Conservation (phyloP, 176 grass and related monocot species). For the Zoysia japonica region DNA sequence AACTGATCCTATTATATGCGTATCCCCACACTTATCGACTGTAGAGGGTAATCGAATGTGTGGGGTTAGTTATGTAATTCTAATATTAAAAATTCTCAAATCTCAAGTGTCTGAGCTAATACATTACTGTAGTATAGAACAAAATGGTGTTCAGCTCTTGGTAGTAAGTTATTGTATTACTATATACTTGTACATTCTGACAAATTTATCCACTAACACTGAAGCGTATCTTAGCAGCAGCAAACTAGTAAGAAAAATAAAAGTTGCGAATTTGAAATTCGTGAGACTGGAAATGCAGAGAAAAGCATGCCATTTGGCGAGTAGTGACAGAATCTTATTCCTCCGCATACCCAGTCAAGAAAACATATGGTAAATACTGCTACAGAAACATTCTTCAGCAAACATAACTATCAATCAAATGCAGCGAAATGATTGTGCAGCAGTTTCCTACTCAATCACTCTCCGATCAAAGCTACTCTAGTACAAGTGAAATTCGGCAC, state of each 20-base stretch:
- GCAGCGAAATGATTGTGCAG: neutral
- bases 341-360: neutral
- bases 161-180: neutral
- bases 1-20: neutral
- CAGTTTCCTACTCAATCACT: neutral
- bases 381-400: neutral
- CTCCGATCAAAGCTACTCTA: neutral
- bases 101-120: neutral
- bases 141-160: neutral
- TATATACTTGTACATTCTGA: slow-evolving; percentile 9
- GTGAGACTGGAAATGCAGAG: neutral
- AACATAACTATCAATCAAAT: slow-evolving; percentile 8
- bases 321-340: neutral
- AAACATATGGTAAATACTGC: neutral
- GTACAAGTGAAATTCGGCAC: neutral
- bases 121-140: neutral
- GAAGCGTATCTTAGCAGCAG: neutral
- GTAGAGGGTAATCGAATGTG: neutral
- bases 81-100: neutral
- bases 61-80: neutral
- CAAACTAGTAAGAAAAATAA: neutral
- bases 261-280: neutral
- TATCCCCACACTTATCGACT: neutral
- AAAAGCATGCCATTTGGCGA: neutral
- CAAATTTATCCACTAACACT: neutral